phyloP scores from a whole-genome alignment of 2,329 filamentous ascomycete genomes.

The Calonectria hawksworthii region DNA sequence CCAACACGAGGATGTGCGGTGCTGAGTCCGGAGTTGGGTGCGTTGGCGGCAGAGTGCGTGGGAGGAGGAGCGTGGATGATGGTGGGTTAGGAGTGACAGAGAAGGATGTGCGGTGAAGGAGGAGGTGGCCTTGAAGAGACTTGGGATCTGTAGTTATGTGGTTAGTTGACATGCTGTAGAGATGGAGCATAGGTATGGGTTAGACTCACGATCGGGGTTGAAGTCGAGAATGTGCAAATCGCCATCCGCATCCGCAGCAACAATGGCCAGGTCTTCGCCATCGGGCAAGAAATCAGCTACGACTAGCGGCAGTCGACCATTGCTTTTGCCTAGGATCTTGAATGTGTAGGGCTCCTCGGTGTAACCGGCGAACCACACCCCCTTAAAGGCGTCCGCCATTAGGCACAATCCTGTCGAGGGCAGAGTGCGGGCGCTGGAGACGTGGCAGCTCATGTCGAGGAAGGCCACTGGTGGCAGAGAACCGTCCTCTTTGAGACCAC shows the following conservation, averaged over 20 bases:
- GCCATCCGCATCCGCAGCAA: conserved; percentile 86
- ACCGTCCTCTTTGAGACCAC: conserved; percentile 95
- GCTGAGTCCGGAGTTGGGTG: conserved; percentile 48
- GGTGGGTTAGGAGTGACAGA: conserved; percentile 84
- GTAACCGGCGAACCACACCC: conserved; percentile 96
- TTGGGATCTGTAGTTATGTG: conserved; percentile 78
- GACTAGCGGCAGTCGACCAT: conserved; percentile 82
- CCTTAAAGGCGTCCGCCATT: conserved; percentile 92
- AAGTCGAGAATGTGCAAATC: conserved; percentile 93
- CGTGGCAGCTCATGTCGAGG: conserved; percentile 97
- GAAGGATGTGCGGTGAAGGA: conserved; percentile 91
- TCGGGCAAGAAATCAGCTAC: conserved; percentile 91
- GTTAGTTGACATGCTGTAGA: conserved; percentile 39
- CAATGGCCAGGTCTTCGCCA: conserved; percentile 84
- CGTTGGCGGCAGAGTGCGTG: conserved; percentile 69
- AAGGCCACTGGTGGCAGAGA: conserved; percentile 94
- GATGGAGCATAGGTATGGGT: background rate
- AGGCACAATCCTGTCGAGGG: conserved; percentile 87
- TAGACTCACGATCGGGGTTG: conserved; percentile 86
- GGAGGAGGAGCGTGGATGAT: conserved; percentile 81
- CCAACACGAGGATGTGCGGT: conserved; percentile 72
- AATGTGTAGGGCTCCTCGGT: conserved; percentile 97
- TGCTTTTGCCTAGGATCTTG: conserved; percentile 90
- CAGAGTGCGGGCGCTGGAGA: conserved; percentile 87
- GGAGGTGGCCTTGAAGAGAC: conserved; percentile 87